Evolutionary conservation across 108 stramenopile genomes (phyloP).

Genomic region (Stephanodiscus minutulus): DNA sequence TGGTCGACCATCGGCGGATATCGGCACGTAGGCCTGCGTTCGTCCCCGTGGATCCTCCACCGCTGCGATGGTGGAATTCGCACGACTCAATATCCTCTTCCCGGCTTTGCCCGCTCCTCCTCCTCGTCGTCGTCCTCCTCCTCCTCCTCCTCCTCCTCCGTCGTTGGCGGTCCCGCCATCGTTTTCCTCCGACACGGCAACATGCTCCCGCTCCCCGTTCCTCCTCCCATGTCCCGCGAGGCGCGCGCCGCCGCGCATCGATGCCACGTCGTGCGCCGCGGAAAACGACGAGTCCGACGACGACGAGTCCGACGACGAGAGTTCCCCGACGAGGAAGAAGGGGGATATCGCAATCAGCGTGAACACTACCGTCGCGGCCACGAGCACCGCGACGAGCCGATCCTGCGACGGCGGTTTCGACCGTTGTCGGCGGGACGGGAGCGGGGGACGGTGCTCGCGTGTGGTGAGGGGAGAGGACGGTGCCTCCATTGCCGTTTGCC

Average conservation of each 20-base stretch:
- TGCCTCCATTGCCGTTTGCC: no score
- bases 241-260: background rate
- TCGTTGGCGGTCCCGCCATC: background rate
- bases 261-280: constrained; percentile 11
- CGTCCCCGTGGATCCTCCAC: background rate
- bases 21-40: background rate
- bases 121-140: no score
- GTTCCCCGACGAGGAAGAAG: constrained; percentile 35
- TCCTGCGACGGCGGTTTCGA: constrained; percentile 41
- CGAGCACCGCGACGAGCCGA: constrained; percentile 30
- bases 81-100: no score
- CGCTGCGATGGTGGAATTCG: no score
- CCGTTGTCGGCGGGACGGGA: background rate
- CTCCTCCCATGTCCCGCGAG: no score
- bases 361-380: constrained; percentile 31
- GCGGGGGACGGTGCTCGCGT: no score
- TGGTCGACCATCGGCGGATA: background rate
- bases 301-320: constrained; percentile 7
- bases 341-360: constrained; percentile 31
- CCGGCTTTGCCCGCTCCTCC: background rate
- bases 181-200: background rate
- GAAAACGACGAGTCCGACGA: constrained; percentile 4
- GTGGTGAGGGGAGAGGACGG: no score
- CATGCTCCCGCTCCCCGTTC: background rate
- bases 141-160: background rate